Conservation (phyloP, 495 filamentous ascomycete species). For the Hyaloscypha hepaticicola region DNA sequence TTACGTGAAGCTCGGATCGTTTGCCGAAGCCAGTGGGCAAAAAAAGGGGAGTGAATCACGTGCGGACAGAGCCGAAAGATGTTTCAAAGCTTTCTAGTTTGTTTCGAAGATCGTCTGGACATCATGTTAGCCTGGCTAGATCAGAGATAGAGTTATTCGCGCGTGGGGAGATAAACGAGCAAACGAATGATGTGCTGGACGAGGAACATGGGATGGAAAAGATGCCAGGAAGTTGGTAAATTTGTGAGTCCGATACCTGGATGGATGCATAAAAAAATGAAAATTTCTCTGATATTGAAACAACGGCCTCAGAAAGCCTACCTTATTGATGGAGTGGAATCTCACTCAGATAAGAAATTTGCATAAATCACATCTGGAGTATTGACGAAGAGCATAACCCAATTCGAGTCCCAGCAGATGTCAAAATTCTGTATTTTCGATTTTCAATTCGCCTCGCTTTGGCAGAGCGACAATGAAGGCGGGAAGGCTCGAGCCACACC, state of each 20-base stretch:
- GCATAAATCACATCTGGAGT: too few species aligned
- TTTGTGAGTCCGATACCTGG: neutral
- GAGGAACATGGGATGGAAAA: neutral
- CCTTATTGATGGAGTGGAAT: neutral
- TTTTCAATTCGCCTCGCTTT: too few species aligned
- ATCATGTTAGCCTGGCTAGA: neutral
- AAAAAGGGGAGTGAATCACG: conserved; percentile 15
- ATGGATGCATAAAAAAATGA: neutral
- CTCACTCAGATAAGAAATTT: neutral
- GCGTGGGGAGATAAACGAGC: neutral
- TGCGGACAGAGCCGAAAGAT: conserved; percentile 3
- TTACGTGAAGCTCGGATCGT: neutral
- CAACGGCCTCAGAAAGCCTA: neutral
- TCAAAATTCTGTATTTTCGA: too few species aligned
- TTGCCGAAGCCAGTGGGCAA: neutral
- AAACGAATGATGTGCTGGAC: neutral
- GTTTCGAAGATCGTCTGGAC: conserved; percentile 3
- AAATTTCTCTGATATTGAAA: neutral
- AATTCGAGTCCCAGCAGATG: too few species aligned
- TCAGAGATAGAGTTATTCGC: too few species aligned
- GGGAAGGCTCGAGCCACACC: too few species aligned
- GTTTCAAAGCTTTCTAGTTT: neutral
- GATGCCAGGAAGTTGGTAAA: neutral
- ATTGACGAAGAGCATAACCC: too few species aligned
- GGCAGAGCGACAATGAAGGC: too few species aligned